phyloP scores from a whole-genome alignment of 2,329 filamentous ascomycete genomes.

The Epichloe gansuensis region DNA sequence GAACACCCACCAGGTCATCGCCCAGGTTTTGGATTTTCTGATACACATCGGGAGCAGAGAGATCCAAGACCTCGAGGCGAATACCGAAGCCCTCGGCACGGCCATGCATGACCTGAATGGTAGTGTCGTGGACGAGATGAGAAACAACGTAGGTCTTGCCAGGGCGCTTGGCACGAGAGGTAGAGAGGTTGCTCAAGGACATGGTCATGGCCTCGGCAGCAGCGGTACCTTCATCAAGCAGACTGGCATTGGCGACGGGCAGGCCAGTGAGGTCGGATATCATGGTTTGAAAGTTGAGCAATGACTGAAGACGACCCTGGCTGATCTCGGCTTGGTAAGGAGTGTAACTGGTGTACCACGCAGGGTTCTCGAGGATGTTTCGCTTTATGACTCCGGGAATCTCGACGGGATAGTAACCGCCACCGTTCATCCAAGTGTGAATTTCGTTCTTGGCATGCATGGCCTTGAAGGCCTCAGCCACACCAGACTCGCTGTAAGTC shows the following conservation, averaged over 20 bases:
- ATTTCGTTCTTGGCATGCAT: conserved; percentile 24
- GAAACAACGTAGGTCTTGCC: conserved; percentile 80
- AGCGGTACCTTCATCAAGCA: conserved; percentile 83
- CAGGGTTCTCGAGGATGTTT: conserved; percentile 84
- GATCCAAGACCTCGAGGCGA: conserved; percentile 58
- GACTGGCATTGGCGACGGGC: conserved; percentile 78
- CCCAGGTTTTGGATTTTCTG: conserved; percentile 60
- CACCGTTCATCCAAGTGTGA: conserved; percentile 63
- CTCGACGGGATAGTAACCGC: conserved; percentile 78
- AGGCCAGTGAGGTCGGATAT: conserved; percentile 78
- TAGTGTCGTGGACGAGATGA: conserved; percentile 71
- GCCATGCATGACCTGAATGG: conserved; percentile 68
- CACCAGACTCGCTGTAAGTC: conserved; percentile 33
- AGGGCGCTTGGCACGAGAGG: conserved; percentile 56
- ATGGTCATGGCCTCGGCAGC: conserved; percentile 94
- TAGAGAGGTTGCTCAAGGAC: conserved; percentile 63
- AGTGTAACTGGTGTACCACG: conserved; percentile 97
- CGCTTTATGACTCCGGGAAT: conserved; percentile 84
- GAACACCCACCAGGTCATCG: conserved; percentile 72
- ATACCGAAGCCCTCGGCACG: conserved; percentile 89
- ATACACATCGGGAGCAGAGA: conserved; percentile 48
- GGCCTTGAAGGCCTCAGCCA: conserved; percentile 20
- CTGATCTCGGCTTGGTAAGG: conserved; percentile 97
- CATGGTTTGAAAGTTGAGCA: conserved; percentile 93
- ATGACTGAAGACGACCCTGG: conserved; percentile 80